Conservation (phyloP, 2,329 filamentous ascomycete genomes). For the Balansia obtecta region DNA sequence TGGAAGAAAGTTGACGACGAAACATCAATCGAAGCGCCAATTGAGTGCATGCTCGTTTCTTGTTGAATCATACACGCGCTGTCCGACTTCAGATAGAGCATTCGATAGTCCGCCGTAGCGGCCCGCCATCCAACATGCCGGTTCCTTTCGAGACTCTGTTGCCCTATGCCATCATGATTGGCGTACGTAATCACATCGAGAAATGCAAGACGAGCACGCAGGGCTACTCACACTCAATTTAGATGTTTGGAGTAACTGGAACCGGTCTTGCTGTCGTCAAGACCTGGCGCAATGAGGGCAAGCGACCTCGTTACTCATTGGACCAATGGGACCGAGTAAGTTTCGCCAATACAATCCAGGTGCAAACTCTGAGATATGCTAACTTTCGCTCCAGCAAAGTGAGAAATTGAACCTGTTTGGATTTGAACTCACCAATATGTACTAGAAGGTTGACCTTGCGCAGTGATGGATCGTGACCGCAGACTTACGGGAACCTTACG, state of each 20-base stretch:
- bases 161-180: constrained; percentile 52
- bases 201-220: constrained; percentile 1
- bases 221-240: constrained; percentile 3
- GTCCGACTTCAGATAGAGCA: not conserved
- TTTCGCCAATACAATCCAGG: constrained; percentile 1
- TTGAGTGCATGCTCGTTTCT: not conserved
- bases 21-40: constrained; percentile 3
- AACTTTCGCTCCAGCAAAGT: constrained; percentile 39
- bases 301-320: constrained; percentile 45
- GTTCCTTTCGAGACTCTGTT: constrained; percentile 52
- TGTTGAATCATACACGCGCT: not conserved
- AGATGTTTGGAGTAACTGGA: constrained; percentile 54
- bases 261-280: constrained; percentile 44
- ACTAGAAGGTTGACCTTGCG: not conserved
- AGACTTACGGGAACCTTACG: constrained; percentile 46
- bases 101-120: constrained; percentile 18
- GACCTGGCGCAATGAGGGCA: constrained; percentile 47
- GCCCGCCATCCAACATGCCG: constrained; percentile 34
- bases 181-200: constrained; percentile 30
- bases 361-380: constrained; percentile 10
- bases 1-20: not conserved
- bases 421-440: constrained; percentile 3
- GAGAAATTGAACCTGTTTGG: constrained; percentile 12
- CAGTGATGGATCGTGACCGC: constrained; percentile 55
- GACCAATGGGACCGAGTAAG: constrained; percentile 52